phyloP scores from a whole-genome alignment of 129 eudicot species.

The Lactuca saligna region DNA sequence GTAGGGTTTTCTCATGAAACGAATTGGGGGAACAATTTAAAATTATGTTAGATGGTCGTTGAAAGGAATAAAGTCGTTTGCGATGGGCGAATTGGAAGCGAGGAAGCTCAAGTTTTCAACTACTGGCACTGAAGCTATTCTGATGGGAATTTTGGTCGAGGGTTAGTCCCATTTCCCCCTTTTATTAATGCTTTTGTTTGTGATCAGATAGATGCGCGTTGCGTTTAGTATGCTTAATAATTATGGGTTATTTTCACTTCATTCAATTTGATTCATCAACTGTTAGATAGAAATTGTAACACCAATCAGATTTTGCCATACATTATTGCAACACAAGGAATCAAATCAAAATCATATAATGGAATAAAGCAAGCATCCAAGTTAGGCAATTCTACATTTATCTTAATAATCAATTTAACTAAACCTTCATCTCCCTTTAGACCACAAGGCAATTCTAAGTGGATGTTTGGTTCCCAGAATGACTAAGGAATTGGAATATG shows the following conservation, averaged over 20 bases:
- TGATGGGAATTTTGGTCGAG: constrained; percentile 70
- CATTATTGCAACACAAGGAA: not conserved
- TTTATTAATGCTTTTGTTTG: not conserved
- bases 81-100: constrained; percentile 80
- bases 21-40: constrained; percentile 29
- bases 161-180: constrained; percentile 41
- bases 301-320: not conserved
- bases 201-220: constrained; percentile 22
- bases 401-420: too few species aligned
- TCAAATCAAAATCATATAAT: too few species aligned
- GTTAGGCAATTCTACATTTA: too few species aligned
- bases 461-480: too few species aligned
- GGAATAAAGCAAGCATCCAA: too few species aligned
- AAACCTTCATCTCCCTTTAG: too few species aligned
- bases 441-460: too few species aligned
- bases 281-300: too few species aligned
- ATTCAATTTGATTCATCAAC: not conserved
- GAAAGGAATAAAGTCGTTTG: constrained; percentile 73
- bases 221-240: not conserved
- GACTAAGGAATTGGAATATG: too few species aligned
- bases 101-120: constrained; percentile 57
- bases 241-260: constrained; percentile 4
- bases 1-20: constrained; percentile 13
- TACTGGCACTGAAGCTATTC: constrained; percentile 75
- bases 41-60: constrained; percentile 66